A percentile compares a stretch with the other conserved stretches of the same genome.
phyloP scores from a whole-genome alignment of 352 stramenopile genomes.

The Phytophthora foliorum region DNA sequence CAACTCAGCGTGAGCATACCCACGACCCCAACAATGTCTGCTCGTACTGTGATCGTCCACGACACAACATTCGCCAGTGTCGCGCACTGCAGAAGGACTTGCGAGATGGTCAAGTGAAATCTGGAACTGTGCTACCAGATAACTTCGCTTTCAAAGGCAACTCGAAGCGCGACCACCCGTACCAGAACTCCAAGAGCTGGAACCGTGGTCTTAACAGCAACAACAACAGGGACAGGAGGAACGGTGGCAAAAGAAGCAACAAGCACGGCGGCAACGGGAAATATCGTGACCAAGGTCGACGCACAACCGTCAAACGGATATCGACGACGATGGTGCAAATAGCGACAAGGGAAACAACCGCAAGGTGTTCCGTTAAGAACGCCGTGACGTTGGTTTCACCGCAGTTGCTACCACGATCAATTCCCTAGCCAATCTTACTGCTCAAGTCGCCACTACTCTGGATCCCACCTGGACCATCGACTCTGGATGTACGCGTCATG shows the following conservation, averaged over 20 bases:
- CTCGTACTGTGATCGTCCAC: not conserved
- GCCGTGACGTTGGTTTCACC: conserved; percentile 5
- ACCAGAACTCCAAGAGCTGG: not conserved
- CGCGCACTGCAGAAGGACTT: conserved; percentile 1
- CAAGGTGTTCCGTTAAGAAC: conserved; percentile 5
- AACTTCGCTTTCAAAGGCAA: conserved; percentile 3
- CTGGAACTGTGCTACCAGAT: not conserved
- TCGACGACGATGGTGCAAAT: too few species aligned
- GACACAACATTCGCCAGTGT: not conserved
- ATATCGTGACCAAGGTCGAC: too few species aligned
- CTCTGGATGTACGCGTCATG: conserved; percentile 18
- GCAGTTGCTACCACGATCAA: conserved; percentile 9
- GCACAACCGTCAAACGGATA: too few species aligned
- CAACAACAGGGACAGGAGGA: not conserved
- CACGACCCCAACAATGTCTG: not conserved
- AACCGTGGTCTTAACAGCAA: not conserved
- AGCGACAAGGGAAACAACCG: not conserved
- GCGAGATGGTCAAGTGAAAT: conserved; percentile 7
- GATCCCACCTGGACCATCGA: too few species aligned
- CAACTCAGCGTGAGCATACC: not conserved
- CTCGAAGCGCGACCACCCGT: not conserved
- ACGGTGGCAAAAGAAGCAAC: not conserved
- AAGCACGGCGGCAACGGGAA: too few species aligned
- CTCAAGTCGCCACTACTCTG: not conserved
- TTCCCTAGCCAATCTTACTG: not conserved